Base-by-base conservation (phyloP, 176 grass and related monocot genomes). In the Avena eriantha region DNA sequence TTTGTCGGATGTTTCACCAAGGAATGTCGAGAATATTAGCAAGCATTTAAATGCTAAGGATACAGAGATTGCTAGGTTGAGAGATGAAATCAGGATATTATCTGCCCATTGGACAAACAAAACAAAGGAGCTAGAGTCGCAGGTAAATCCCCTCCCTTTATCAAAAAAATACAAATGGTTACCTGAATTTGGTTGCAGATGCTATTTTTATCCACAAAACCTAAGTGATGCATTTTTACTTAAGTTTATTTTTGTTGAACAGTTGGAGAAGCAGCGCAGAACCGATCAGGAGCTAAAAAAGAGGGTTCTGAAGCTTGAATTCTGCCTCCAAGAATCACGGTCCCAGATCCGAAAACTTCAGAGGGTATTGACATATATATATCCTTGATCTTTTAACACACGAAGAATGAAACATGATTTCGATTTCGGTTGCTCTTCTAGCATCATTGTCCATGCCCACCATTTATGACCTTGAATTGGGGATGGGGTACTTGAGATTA, bases 321-420 rank as follows among this genome's bases (percentile, higher is more conserved):
- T 98, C 76, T 98, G 94, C 57, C 92, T 98, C 50, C 97, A 98
- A 86, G 97, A 98, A 91, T 89, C 97, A 68, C 90, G 91, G 39
- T 94, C 84, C 8, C 97, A 98, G 35, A 98, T 96, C 72, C 80
- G 94, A 34, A 98, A 96, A 84, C 83, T 98, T 80, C 92, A 93
- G 57, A 93, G 90, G 90, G 97, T 98, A 93, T 77, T 54, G 57
- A 74, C 14, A 35, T 33, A 66, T 47, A 66, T 47, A n/a, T 47
- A 34, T 59, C 65, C 10, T 58, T 71, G 10, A 58, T 29, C 4
- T 76, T 34, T 80, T 78, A 55, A 60, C 47, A 45, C 50, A 26
- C n/a, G 24, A 86, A 77, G 49, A 46, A 49, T 2, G 60, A 90
- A 81, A 69, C 33, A 66, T 2, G 35, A 35, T 6, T 81, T 64